Evolutionary conservation across 116 monocot species (phyloP).

Genomic region (Papilionanthe hybrid): DNA sequence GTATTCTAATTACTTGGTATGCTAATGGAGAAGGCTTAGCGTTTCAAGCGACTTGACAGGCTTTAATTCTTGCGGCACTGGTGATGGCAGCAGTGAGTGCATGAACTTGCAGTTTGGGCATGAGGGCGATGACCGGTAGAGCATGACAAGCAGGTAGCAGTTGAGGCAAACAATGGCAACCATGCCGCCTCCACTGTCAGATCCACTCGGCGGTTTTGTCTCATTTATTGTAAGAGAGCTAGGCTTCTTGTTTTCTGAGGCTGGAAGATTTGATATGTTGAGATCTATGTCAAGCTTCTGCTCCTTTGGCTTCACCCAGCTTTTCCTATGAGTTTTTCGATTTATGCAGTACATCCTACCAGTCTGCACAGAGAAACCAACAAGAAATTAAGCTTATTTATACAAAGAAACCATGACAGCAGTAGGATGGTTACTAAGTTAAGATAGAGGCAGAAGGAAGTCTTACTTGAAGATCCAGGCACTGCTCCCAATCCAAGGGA

Average conservation of each 20-base stretch:
- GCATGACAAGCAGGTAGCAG: constrained; percentile 92
- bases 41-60: constrained; percentile 57
- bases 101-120: constrained; percentile 94
- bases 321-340: constrained; percentile 73
- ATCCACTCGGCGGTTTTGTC: not conserved
- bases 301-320: constrained; percentile 68
- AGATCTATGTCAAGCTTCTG: constrained; percentile 71
- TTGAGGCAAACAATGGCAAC: constrained; percentile 70
- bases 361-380: constrained; percentile 38
- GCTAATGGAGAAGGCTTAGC: constrained; percentile 65
- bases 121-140: constrained; percentile 68
- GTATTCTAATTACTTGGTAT: not conserved
- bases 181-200: constrained; percentile 42
- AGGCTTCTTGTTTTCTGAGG: not conserved
- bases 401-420: not conserved
- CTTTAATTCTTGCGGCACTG: constrained; percentile 14
- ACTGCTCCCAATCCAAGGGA: constrained; percentile 94
- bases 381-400: not conserved
- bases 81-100: constrained; percentile 31
- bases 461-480: constrained; percentile 81
- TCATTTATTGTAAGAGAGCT: not conserved
- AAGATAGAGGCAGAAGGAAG: constrained; percentile 15
- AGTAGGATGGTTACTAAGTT: too few species aligned
- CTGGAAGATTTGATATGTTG: constrained; percentile 49
- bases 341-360: constrained; percentile 94